These are phyloP conservation scores for Neoarthrinium moseri DNA, from an alignment of 2,329 filamentous ascomycete species.

Conservation along the genomic window DNA sequence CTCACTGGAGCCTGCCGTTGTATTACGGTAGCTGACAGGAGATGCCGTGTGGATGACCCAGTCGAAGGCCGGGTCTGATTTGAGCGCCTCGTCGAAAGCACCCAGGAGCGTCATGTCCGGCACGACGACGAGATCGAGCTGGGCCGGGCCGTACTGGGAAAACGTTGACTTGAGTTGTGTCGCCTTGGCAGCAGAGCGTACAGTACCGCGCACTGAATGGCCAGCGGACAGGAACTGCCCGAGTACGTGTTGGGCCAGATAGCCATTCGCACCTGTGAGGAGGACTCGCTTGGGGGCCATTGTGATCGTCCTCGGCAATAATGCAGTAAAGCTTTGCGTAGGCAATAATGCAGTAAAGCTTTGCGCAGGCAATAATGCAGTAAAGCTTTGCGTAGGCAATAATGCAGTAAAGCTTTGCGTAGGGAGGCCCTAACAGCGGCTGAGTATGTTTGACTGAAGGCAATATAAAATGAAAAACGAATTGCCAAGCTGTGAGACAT, in stretches of 20 bases:
- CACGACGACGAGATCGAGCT: conserved; percentile 45
- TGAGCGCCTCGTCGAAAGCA: conserved; percentile 30
- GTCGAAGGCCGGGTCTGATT: conserved; percentile 18
- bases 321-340: too few species aligned
- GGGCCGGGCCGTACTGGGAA: conserved; percentile 21
- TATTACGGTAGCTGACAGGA: conserved; percentile 29
- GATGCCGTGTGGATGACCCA: conserved; percentile 29
- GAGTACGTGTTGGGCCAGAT: conserved; percentile 16
- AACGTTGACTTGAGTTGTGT: conserved; percentile 22
- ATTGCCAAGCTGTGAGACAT: too few species aligned
- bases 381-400: too few species aligned
- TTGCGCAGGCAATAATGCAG: too few species aligned
- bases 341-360: too few species aligned
- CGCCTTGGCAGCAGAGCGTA: conserved; percentile 24
- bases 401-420: too few species aligned
- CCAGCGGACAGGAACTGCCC: conserved; percentile 18
- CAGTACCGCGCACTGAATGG: conserved; percentile 24
- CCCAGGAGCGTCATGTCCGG: conserved; percentile 61
- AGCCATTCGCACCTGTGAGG: conserved; percentile 19
- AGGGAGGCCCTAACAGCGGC: too few species aligned
- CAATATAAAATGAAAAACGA: too few species aligned
- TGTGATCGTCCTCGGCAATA: too few species aligned
- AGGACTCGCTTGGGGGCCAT: conserved; percentile 11
- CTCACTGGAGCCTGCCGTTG: conserved; percentile 8
- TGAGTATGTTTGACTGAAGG: too few species aligned